A percentile compares a stretch with the other conserved stretches of the same genome.
These are phyloP conservation scores for Pyrenophora seminiperda DNA, from an alignment of 2,329 filamentous ascomycete genomes.

Conservation along the genomic window DNA sequence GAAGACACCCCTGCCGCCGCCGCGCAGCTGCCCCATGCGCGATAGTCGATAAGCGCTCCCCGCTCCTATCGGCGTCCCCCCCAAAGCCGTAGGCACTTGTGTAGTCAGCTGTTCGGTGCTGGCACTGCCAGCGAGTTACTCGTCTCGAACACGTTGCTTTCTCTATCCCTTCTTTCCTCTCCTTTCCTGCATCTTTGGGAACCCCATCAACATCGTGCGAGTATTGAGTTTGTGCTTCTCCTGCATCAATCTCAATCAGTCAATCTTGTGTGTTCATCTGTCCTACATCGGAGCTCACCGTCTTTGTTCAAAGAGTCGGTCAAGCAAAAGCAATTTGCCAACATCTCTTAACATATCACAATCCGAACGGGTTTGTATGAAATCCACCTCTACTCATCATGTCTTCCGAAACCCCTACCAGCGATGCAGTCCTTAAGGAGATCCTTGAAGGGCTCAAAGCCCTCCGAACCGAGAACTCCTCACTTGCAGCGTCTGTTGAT, in stretches of 20 bases:
- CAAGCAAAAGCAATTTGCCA: constrained; percentile 2
- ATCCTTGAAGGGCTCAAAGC: constrained; percentile 61
- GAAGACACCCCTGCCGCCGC: constrained; percentile 26
- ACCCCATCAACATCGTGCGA: constrained; percentile 8
- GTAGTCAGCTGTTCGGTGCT: constrained; percentile 25
- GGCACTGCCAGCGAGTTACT: constrained; percentile 18
- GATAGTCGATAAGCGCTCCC: constrained; percentile 35
- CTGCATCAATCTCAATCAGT: constrained; percentile 4
- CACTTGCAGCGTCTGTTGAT: constrained; percentile 62
- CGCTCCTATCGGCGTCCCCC: constrained; percentile 34
- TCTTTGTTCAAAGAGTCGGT: constrained; percentile 18
- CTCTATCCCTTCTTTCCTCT: constrained; percentile 14
- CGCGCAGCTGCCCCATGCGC: constrained; percentile 36
- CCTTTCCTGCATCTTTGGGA: constrained; percentile 18
- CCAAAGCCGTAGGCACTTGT: constrained; percentile 20
- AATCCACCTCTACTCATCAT: constrained; percentile 23
- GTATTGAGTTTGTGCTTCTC: constrained; percentile 18
- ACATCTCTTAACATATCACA: neutral
- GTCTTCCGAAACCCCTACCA: constrained; percentile 38
- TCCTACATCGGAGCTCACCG: constrained; percentile 12
- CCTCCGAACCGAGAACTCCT: constrained; percentile 61
- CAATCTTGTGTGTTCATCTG: constrained; percentile 4
- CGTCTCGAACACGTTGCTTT: constrained; percentile 18
- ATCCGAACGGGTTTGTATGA: neutral
- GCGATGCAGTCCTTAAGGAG: constrained; percentile 56